phyloP scores from a whole-genome alignment of 768 basidiomycete species.

The Inosperma sp. region DNA sequence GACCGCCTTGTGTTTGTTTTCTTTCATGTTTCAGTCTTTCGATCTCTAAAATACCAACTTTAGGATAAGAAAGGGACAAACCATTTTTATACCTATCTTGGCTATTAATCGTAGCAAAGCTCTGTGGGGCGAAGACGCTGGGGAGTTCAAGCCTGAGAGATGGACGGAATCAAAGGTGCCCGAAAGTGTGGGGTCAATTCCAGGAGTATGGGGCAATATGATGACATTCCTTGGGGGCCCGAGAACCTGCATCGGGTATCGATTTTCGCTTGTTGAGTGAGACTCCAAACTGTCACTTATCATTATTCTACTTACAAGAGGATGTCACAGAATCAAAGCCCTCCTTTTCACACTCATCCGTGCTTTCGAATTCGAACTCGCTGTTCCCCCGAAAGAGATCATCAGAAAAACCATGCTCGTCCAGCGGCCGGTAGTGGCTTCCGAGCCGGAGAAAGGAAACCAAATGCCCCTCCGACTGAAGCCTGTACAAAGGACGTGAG shows the following conservation, averaged over 20 bases:
- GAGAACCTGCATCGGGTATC: constrained; percentile 61
- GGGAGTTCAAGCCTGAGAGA: constrained; percentile 56
- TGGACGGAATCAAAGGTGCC: constrained; percentile 45
- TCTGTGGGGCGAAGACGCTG: constrained; percentile 62
- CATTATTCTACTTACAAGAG: not conserved
- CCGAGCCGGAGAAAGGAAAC: constrained; percentile 37
- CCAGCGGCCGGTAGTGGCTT: constrained; percentile 41
- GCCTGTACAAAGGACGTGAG: not conserved
- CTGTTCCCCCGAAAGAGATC: constrained; percentile 36
- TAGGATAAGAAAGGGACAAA: constrained; percentile 44
- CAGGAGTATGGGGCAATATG: constrained; percentile 57
- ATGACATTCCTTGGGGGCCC: constrained; percentile 63
- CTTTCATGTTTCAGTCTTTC: too few species aligned
- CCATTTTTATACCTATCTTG: constrained; percentile 46
- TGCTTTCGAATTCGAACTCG: constrained; percentile 47
- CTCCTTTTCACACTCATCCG: constrained; percentile 29
- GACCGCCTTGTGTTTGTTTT: constrained; percentile 30
- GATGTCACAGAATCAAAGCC: constrained; percentile 26
- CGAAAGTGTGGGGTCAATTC: constrained; percentile 40
- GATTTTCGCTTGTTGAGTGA: constrained; percentile 58
- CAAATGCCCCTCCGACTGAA: constrained; percentile 40
- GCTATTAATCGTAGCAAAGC: constrained; percentile 46
- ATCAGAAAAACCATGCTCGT: constrained; percentile 35
- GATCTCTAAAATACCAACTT: not conserved
- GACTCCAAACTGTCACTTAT: constrained; percentile 26